These are phyloP conservation scores for Ustilago loliicola DNA, from an alignment of 1,284 basidiomycete species.

Conservation along the genomic window DNA sequence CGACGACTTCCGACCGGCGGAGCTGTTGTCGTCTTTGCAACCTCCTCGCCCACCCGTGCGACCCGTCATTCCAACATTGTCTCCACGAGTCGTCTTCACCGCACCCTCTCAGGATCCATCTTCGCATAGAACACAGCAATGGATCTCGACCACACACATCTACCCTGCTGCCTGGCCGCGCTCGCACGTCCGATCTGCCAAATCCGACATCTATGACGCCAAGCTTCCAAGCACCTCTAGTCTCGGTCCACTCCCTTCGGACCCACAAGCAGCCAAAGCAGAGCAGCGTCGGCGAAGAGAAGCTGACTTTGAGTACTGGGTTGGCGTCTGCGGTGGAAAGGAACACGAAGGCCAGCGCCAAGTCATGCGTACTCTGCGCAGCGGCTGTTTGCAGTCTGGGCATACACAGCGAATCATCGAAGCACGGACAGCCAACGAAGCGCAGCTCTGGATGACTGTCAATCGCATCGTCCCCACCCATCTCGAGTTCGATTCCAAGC, in stretches of 20 bases:
- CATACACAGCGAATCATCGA: slow-evolving; percentile 34
- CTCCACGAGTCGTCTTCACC: slow-evolving; percentile 40
- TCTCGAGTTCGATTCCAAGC: slow-evolving; percentile 18
- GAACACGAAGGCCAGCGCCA: slow-evolving; percentile 21
- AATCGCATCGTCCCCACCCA: slow-evolving; percentile 40
- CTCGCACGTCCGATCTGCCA: slow-evolving; percentile 61
- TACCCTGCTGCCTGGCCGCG: slow-evolving; percentile 81
- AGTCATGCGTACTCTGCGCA: slow-evolving; percentile 27
- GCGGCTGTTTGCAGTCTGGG: slow-evolving; percentile 13
- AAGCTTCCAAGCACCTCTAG: slow-evolving; percentile 26
- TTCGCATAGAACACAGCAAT: slow-evolving; percentile 65
- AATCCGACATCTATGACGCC: slow-evolving; percentile 45
- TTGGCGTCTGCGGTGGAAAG: slow-evolving; percentile 22
- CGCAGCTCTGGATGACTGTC: slow-evolving; percentile 48
- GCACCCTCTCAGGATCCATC: slow-evolving; percentile 38
- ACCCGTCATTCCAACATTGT: slow-evolving; percentile 19
- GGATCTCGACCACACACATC: slow-evolving; percentile 77
- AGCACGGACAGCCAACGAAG: slow-evolving; percentile 39
- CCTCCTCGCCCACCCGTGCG: slow-evolving; percentile 16
- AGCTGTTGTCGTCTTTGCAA: slow-evolving; percentile 38
- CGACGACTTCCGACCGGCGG: slow-evolving; percentile 27
- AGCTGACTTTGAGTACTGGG: slow-evolving; percentile 41
- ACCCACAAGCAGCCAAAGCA: slow-evolving; percentile 40
- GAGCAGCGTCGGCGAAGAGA: slow-evolving; percentile 47
- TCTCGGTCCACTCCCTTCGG: slow-evolving; percentile 28